phyloP scores from a whole-genome alignment of 768 basidiomycete genomes.

The Tubosaeta brunneosetosa region DNA sequence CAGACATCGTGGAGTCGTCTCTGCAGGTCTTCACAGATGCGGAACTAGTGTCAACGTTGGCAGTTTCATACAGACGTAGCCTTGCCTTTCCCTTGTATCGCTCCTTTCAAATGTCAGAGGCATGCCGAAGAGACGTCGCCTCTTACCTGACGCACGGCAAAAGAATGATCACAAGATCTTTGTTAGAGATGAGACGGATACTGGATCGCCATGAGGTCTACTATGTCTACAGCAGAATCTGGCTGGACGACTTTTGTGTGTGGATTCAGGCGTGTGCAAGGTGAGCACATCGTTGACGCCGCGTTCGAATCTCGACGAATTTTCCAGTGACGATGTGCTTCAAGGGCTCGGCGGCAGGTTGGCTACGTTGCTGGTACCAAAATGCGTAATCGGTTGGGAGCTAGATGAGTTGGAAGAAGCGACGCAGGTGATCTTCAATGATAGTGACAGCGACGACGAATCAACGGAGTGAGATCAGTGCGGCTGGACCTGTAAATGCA shows the following conservation, averaged over 20 bases:
- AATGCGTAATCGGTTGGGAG: slow-evolving; percentile 62
- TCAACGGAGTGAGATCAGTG: slow-evolving; percentile 22
- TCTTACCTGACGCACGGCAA: slow-evolving; percentile 54
- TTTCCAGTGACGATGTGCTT: slow-evolving; percentile 54
- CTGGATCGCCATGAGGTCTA: slow-evolving; percentile 82
- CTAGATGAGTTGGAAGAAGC: slow-evolving; percentile 63
- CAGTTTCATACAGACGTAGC: slow-evolving; percentile 67
- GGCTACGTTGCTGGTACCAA: slow-evolving; percentile 40
- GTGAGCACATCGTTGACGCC: slow-evolving; percentile 37
- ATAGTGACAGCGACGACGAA: slow-evolving; percentile 73
- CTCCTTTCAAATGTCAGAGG: slow-evolving; percentile 69
- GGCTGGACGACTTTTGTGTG: slow-evolving; percentile 82
- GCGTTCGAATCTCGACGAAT: slow-evolving; percentile 1
- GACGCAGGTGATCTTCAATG: slow-evolving; percentile 35
- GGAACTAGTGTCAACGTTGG: slow-evolving; percentile 49
- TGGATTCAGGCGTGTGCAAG: slow-evolving; percentile 71
- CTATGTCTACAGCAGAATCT: slow-evolving; percentile 83
- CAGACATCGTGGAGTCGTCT: slow-evolving; percentile 3
- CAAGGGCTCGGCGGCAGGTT: slow-evolving; percentile 43
- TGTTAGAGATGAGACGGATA: slow-evolving; percentile 68
- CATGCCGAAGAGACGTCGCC: slow-evolving; percentile 63
- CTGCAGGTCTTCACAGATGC: slow-evolving; percentile 32
- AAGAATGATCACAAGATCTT: slow-evolving; percentile 55
- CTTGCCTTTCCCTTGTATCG: slow-evolving; percentile 77
- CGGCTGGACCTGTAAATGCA: slow-evolving; percentile 1